These are phyloP conservation scores for Ophidiomyces ophidiicola DNA, from an alignment of 2,329 filamentous ascomycete genomes.

Conservation along the genomic window DNA sequence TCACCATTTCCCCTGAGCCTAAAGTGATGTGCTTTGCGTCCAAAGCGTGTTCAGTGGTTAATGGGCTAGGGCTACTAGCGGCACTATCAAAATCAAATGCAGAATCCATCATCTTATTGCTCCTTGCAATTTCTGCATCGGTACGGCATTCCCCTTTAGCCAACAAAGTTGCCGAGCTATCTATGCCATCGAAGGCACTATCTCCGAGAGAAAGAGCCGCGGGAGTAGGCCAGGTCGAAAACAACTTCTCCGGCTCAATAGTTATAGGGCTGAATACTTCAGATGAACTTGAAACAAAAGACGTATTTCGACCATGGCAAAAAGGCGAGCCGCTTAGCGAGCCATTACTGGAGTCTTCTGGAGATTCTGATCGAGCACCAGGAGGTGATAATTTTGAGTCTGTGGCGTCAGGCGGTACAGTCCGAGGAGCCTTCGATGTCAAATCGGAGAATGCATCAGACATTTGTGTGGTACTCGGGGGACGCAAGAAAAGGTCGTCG, in stretches of 20 bases:
- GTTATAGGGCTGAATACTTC: constrained; percentile 21
- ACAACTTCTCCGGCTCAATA: constrained; percentile 20
- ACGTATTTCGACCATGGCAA: constrained; percentile 31
- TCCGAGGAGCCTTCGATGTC: constrained; percentile 3
- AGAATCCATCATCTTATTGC: constrained; percentile 38
- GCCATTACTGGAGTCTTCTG: constrained; percentile 32
- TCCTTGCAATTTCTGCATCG: constrained; percentile 33
- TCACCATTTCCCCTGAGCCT: no score
- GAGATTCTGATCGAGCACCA: constrained; percentile 35
- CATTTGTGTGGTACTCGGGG: constrained; percentile 10
- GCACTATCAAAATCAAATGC: constrained; percentile 40
- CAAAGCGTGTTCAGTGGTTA: constrained; percentile 22
- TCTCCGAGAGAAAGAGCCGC: constrained; percentile 28
- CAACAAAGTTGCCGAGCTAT: constrained; percentile 26
- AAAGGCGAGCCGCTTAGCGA: constrained; percentile 34
- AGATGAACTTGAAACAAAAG: constrained; percentile 31
- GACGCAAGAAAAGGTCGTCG: constrained; percentile 14
- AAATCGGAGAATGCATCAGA: constrained; percentile 13
- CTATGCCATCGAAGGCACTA: constrained; percentile 30
- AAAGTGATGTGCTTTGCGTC: no score
- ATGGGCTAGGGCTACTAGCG: constrained; percentile 35
- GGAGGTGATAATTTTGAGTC: constrained; percentile 24
- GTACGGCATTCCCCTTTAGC: constrained; percentile 24
- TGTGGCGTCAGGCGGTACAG: constrained; percentile 10
- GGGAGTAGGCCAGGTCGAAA: constrained; percentile 28